Evolutionary conservation across 768 basidiomycete genomes (phyloP), one percentile per base, ranked within the genome.

Genomic region (Suillus bovinus): DNA sequence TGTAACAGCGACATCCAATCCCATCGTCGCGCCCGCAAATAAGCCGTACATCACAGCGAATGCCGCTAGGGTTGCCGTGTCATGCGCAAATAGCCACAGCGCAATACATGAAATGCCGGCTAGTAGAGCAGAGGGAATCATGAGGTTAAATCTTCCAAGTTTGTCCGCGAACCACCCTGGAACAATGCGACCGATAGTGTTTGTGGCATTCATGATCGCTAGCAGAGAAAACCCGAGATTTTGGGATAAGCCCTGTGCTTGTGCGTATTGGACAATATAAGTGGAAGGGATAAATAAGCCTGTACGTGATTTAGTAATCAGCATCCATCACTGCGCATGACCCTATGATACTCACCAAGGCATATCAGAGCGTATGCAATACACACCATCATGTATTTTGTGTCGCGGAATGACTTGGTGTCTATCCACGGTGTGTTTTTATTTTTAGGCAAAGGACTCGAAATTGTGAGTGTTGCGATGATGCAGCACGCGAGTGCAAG

Each of bases 231-330:
- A 59, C 11, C 36, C 36, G 5, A 54, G 0, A n/a, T 36, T 42
- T 46, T 59, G 49, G 49, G 58, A 59, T 6, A 59, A n/a, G 14
- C 38, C 36, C 13, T 59, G 36, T 14, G 36, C 36, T 29, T 59
- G 58, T 14, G 36, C 58, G 14, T 59, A 59, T 46, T 39, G 58
- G 29, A 59, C 58, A 6, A 59, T 59, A 46, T 59, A 59, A 31
- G 42, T 46, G 47, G 42, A 13, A 54, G 58, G 58, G 31, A 59
- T 46, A 13, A 59, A 59, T 16, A 46, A 5, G 17, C 58, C 58
- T 59, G 24, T 54, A 14, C 33, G 27, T 36, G 29, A 16, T n/a
- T 17, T 10, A 20, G 3, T 5, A 3, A 27, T 41, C 22, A 56
- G 14, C 14, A 27, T n/a, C 42, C 10, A 56, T 34, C 33, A 59